These are phyloP conservation scores for Liriodendron chinense DNA, from an alignment of 164 flowering plant species.

Conservation along the genomic window DNA sequence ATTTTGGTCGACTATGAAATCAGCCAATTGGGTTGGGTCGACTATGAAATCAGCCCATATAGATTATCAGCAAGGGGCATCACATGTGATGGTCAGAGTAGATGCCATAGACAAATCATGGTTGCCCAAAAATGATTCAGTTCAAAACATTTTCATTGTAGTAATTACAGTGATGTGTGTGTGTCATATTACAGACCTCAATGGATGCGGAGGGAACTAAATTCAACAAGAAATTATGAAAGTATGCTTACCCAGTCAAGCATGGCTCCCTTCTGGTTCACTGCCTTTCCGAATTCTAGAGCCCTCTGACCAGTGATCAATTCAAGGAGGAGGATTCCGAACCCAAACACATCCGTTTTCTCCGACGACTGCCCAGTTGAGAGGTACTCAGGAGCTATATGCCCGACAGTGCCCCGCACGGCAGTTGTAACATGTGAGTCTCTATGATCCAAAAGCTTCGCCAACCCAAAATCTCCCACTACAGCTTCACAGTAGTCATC, in stretches of 20 bases:
- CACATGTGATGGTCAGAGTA: too few species aligned
- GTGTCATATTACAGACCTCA: neutral
- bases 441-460: slow-evolving; percentile 85
- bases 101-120: too few species aligned
- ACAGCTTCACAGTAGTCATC: slow-evolving; percentile 86
- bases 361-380: slow-evolving; percentile 93
- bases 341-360: slow-evolving; percentile 90
- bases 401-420: slow-evolving; percentile 88
- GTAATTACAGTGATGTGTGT: too few species aligned
- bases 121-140: too few species aligned
- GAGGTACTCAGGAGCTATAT: slow-evolving; percentile 92
- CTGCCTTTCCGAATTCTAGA: slow-evolving; percentile 75
- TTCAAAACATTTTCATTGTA: too few species aligned
- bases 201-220: neutral
- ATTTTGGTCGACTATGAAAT: too few species aligned
- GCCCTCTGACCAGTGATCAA: slow-evolving; percentile 85
- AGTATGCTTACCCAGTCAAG: slow-evolving; percentile 69
- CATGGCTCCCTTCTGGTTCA: slow-evolving; percentile 80
- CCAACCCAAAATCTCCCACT: slow-evolving; percentile 90
- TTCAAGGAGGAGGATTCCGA: slow-evolving; percentile 86
- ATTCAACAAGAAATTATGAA: neutral
- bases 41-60: too few species aligned
- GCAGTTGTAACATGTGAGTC: slow-evolving; percentile 94
- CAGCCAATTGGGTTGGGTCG: too few species aligned
- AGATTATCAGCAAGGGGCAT: too few species aligned